These are phyloP conservation scores for Ceratocystis albifundus DNA, from an alignment of 2,329 filamentous ascomycete genomes.

Conservation along the genomic window DNA sequence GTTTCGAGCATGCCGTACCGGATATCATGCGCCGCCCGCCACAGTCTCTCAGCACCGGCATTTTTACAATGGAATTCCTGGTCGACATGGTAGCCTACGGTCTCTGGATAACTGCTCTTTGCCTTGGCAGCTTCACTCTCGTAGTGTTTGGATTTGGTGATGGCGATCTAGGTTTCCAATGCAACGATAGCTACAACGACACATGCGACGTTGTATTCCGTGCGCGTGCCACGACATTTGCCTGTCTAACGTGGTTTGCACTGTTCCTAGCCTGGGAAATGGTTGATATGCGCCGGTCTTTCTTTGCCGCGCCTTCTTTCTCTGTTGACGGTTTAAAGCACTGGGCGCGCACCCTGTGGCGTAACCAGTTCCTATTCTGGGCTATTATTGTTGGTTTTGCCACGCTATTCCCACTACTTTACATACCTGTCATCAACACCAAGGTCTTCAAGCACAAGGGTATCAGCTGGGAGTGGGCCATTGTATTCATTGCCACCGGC, in stretches of 20 bases:
- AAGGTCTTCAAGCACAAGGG: conserved; percentile 49
- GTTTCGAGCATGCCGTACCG: conserved; percentile 57
- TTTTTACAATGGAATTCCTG: conserved; percentile 56
- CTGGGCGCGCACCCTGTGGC: conserved; percentile 57
- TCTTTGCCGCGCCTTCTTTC: conserved; percentile 55
- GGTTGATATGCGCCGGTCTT: conserved; percentile 57
- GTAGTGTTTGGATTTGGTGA: conserved; percentile 53
- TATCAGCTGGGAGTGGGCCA: conserved; percentile 52
- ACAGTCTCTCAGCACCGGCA: conserved; percentile 47
- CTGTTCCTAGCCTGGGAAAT: conserved; percentile 72
- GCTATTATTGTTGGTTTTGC: conserved; percentile 42
- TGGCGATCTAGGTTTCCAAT: conserved; percentile 46
- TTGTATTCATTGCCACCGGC: conserved; percentile 43
- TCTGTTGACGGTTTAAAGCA: conserved; percentile 35
- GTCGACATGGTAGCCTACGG: conserved; percentile 59
- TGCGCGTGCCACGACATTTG: conserved; percentile 61
- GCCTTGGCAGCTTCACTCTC: conserved; percentile 50
- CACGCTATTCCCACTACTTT: conserved; percentile 42
- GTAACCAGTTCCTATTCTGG: conserved; percentile 62
- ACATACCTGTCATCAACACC: conserved; percentile 49
- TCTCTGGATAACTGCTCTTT: conserved; percentile 54
- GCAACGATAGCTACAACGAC: conserved; percentile 46
- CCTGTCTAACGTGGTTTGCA: conserved; percentile 63
- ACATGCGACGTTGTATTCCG: conserved; percentile 55
- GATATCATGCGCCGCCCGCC: conserved; percentile 60